A percentile compares a stretch with the other conserved stretches of the same genome.
phyloP scores from a whole-genome alignment of 1,139 yeast species.

The Debaryomyces fabryi region DNA sequence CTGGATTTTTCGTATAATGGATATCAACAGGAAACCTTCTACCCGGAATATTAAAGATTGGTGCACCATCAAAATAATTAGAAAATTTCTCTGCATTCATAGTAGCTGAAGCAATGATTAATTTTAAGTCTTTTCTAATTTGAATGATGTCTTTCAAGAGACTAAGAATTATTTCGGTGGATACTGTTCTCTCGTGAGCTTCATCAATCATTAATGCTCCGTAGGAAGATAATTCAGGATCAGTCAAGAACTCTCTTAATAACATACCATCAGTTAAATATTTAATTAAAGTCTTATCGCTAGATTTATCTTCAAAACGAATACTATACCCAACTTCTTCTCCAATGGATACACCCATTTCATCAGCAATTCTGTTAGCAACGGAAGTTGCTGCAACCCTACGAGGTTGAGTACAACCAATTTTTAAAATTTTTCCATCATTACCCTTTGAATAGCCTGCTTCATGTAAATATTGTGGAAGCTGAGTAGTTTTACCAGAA shows the following conservation, averaged over 20 bases:
- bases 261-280: slow-evolving; percentile 95
- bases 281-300: slow-evolving; percentile 59
- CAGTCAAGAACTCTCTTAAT: slow-evolving; percentile 77
- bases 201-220: slow-evolving; percentile 93
- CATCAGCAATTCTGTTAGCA: slow-evolving; percentile 53
- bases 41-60: slow-evolving; percentile 88
- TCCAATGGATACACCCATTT: slow-evolving; percentile 54
- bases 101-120: slow-evolving; percentile 91
- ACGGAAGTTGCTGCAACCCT: slow-evolving; percentile 95
- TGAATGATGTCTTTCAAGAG: slow-evolving; percentile 71
- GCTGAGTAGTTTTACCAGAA: slow-evolving; percentile 48
- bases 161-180: slow-evolving; percentile 89
- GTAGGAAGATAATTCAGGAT: slow-evolving; percentile 68
- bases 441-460: slow-evolving; percentile 48
- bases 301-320: slow-evolving; percentile 78
- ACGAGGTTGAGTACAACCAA: slow-evolving; percentile 96
- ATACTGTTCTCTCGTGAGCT: slow-evolving; percentile 92
- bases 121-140: slow-evolving; percentile 66
- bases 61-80: slow-evolving; percentile 76
- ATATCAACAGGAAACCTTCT: slow-evolving; percentile 87
- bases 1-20: slow-evolving; percentile 84
- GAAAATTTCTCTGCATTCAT: slow-evolving; percentile 88
- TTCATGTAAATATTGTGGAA: slow-evolving; percentile 42
- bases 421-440: slow-evolving; percentile 35
- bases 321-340: slow-evolving; percentile 72